Evolutionary conservation across 768 basidiomycete genomes (phyloP).

Genomic region (Gautieria morchelliformis): DNA sequence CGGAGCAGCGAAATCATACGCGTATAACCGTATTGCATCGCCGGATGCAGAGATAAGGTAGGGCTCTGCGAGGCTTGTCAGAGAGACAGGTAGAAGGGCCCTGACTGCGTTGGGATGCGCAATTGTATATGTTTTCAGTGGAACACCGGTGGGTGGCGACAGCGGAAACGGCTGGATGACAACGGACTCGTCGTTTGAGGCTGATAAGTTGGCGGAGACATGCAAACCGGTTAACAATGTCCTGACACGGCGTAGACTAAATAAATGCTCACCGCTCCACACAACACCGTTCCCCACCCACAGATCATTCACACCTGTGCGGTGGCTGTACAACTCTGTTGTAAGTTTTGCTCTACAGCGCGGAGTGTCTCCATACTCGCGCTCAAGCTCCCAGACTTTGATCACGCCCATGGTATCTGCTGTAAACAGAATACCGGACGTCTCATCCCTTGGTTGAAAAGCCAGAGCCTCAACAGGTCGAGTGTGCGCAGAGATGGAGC

Average conservation of each 20-base stretch:
- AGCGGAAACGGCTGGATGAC: conserved; percentile 38
- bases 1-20: conserved; percentile 50
- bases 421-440: conserved; percentile 54
- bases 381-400: conserved; percentile 63
- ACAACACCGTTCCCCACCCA: conserved; percentile 56
- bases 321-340: conserved; percentile 59
- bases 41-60: conserved; percentile 78
- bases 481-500: conserved; percentile 74
- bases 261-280: conserved; percentile 69
- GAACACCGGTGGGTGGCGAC: conserved; percentile 11
- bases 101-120: conserved; percentile 58
- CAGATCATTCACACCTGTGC: conserved; percentile 77
- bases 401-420: conserved; percentile 91
- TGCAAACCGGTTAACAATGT: neutral
- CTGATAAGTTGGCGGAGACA: conserved; percentile 28
- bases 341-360: conserved; percentile 43
- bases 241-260: neutral
- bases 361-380: conserved; percentile 30
- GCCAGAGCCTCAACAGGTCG: conserved; percentile 79
- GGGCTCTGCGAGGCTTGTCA: conserved; percentile 56
- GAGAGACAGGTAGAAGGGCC: conserved; percentile 56
- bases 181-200: conserved; percentile 82
- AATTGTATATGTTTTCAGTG: conserved; percentile 41
- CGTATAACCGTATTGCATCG: conserved; percentile 69
- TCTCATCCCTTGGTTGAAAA: conserved; percentile 38